phyloP scores from a whole-genome alignment of 306 rosid genomes.

The Prunus kanzakura region DNA sequence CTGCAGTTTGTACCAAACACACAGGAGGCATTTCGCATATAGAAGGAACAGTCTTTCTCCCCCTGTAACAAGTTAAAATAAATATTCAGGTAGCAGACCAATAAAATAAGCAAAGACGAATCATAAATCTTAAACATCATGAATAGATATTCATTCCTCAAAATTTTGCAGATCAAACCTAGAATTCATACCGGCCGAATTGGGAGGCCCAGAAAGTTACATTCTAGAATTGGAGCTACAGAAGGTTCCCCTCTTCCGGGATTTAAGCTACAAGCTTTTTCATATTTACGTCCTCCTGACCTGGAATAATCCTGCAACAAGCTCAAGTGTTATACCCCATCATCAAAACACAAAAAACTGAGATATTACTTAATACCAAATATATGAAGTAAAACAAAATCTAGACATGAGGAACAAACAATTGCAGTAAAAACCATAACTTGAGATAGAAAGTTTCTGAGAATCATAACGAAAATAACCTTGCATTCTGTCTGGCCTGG shows the following conservation, averaged over 20 bases:
- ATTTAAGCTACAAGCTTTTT: slow-evolving; percentile 72
- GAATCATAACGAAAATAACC: slow-evolving; percentile 42
- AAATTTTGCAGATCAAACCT: background rate
- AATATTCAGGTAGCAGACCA: background rate
- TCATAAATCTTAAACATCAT: background rate
- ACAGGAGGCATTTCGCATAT: slow-evolving; percentile 92
- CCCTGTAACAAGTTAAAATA: slow-evolving; percentile 48
- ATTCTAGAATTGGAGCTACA: slow-evolving; percentile 42
- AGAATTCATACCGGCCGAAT: slow-evolving; percentile 64
- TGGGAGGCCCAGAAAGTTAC: slow-evolving; percentile 86
- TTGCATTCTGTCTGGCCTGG: slow-evolving; percentile 73
- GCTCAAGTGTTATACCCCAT: slow-evolving; percentile 17
- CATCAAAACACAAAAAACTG: background rate
- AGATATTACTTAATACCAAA: background rate
- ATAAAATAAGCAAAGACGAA: background rate
- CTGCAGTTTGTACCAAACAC: slow-evolving; percentile 83
- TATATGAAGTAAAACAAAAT: slow-evolving; percentile 3
- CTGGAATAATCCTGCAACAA: slow-evolving; percentile 69
- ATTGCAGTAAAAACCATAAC: background rate
- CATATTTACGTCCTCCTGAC: slow-evolving; percentile 87
- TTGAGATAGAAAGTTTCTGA: slow-evolving; percentile 5
- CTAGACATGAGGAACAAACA: background rate
- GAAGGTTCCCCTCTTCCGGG: slow-evolving; percentile 48
- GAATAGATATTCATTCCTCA: background rate
- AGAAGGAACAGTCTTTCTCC: slow-evolving; percentile 80